Evolutionary conservation across 1,284 basidiomycete species (phyloP).

Genomic region (Caloboletus firmus): DNA sequence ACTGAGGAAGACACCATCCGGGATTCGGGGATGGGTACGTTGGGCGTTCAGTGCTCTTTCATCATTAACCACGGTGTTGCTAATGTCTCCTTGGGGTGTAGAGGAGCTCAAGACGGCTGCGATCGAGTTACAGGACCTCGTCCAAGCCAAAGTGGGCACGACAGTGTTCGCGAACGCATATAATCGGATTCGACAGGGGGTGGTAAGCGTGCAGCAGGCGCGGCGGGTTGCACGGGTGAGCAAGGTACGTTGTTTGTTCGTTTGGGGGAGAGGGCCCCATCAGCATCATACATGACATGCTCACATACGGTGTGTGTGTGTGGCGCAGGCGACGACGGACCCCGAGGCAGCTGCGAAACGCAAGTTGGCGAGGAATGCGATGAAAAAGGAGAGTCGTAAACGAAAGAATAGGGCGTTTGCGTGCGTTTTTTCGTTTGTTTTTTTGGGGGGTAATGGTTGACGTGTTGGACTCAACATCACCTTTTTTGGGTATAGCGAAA

Average conservation of each 20-base stretch:
- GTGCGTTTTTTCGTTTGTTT: constrained; percentile 45
- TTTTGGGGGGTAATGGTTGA: neutral
- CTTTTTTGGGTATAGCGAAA: constrained; percentile 37
- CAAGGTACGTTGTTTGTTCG: constrained; percentile 42
- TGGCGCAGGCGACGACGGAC: constrained; percentile 56
- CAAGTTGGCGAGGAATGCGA: constrained; percentile 63
- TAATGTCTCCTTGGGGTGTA: constrained; percentile 30
- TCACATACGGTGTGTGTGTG: neutral
- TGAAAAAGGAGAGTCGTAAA: constrained; percentile 83
- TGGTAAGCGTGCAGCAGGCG: constrained; percentile 68
- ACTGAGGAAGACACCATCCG: constrained; percentile 81
- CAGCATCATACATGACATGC: neutral
- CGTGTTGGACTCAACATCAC: neutral
- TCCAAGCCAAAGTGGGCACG: constrained; percentile 85
- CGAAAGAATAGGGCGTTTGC: constrained; percentile 64
- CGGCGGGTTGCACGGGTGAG: constrained; percentile 67
- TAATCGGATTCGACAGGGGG: constrained; percentile 75
- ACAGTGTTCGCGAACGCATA: constrained; percentile 80
- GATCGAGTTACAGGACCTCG: constrained; percentile 83
- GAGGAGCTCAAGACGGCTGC: constrained; percentile 85
- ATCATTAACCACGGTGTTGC: neutral
- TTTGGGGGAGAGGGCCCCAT: neutral
- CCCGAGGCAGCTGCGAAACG: constrained; percentile 79
- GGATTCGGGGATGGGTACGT: constrained; percentile 77
- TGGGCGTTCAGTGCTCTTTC: too few species aligned